Conservation (phyloP, 129 eudicot genomes). For the Arctium lappa region DNA sequence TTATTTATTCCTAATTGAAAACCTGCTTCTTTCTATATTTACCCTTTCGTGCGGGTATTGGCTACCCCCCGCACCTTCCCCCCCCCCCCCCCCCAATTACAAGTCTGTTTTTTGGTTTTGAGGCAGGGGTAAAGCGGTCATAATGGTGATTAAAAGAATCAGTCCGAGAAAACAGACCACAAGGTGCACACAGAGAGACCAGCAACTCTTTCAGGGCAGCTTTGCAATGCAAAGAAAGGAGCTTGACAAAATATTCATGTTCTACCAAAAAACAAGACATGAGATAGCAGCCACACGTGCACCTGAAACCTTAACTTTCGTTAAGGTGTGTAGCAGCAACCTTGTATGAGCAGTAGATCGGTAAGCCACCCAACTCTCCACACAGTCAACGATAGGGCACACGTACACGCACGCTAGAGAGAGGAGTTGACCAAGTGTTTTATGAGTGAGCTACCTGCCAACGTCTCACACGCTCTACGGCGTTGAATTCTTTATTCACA, state of each 20-base stretch:
- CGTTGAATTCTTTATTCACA: slow-evolving; percentile 91
- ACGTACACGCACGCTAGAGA: slow-evolving; percentile 25
- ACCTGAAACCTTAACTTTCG: slow-evolving; percentile 12
- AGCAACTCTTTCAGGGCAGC: slow-evolving; percentile 63
- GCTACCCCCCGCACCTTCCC: no score
- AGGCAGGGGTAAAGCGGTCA: not conserved
- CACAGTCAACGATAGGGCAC: slow-evolving; percentile 32
- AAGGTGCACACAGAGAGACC: slow-evolving; percentile 28
- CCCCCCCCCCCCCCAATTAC: no score
- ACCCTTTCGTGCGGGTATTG: no score
- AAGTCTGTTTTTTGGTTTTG: not conserved
- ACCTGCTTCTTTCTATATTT: not conserved
- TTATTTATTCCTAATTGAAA: not conserved
- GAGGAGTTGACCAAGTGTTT: slow-evolving; percentile 78
- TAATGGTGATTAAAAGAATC: not conserved
- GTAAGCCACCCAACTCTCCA: slow-evolving; percentile 35
- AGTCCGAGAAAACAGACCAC: slow-evolving; percentile 18
- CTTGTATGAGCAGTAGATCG: slow-evolving; percentile 35
- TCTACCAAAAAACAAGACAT: slow-evolving; percentile 21
- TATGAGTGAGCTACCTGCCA: slow-evolving; percentile 93
- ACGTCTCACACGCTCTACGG: slow-evolving; percentile 84
- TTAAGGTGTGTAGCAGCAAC: not conserved
- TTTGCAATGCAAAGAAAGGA: slow-evolving; percentile 49
- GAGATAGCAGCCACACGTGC: slow-evolving; percentile 19
- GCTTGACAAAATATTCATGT: slow-evolving; percentile 14